Evolutionary conservation across 2,329 filamentous ascomycete species (phyloP).

Genomic region (Xylariaceae sp.): DNA sequence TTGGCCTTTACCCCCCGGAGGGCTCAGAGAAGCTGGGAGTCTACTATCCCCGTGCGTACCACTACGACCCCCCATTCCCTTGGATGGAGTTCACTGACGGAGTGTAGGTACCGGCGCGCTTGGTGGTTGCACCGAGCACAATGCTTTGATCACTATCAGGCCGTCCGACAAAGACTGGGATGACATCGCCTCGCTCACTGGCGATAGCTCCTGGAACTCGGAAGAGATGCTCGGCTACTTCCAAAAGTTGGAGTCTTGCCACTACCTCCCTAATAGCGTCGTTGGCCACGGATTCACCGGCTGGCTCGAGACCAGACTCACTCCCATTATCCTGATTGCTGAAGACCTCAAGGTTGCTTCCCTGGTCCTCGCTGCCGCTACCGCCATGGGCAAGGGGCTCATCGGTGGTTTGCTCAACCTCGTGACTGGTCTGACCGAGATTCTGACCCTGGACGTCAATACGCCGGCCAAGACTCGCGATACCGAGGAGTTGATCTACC

Average conservation of each 20-base stretch:
- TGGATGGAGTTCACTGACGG: background rate
- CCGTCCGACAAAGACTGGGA: slow-evolving; percentile 43
- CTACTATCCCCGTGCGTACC: slow-evolving; percentile 50
- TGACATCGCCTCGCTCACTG: slow-evolving; percentile 35
- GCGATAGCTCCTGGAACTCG: slow-evolving; percentile 20
- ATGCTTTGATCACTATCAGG: slow-evolving; percentile 32
- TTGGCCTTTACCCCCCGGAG: slow-evolving; percentile 50
- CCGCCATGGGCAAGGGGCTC: slow-evolving; percentile 41
- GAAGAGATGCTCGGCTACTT: slow-evolving; percentile 22
- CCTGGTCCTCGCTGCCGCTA: slow-evolving; percentile 42
- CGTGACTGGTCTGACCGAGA: slow-evolving; percentile 22
- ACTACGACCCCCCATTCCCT: background rate
- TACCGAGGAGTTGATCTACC: slow-evolving; percentile 42
- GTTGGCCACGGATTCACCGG: slow-evolving; percentile 49
- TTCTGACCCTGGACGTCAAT: slow-evolving; percentile 46
- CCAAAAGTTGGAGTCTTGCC: slow-evolving; percentile 4
- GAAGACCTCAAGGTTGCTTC: slow-evolving; percentile 36
- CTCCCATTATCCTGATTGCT: background rate
- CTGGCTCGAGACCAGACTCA: slow-evolving; percentile 32
- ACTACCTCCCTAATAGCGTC: slow-evolving; percentile 26
- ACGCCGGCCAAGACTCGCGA: slow-evolving; percentile 39
- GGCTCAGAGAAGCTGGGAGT: slow-evolving; percentile 51
- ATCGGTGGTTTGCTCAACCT: slow-evolving; percentile 31
- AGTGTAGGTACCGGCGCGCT: slow-evolving; percentile 37
- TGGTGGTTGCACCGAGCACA: slow-evolving; percentile 27